phyloP scores from a whole-genome alignment of 208 protist genomes.

The Leishmania tarentolae region DNA sequence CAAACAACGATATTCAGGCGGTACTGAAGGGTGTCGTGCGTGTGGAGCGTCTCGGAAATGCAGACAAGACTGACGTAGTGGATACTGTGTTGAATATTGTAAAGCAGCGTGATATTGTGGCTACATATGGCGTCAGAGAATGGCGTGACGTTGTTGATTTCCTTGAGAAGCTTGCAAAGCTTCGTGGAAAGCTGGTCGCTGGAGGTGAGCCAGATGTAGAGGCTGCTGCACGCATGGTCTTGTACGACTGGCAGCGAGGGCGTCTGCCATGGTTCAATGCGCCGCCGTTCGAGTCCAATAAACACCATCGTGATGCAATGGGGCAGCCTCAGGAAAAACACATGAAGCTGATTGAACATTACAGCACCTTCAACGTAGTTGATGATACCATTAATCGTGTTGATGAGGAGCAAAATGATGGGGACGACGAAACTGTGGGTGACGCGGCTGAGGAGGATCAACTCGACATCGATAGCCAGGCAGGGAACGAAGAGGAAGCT shows the following conservation, averaged over 20 bases:
- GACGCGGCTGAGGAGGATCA: not conserved
- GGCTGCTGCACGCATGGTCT: conserved; percentile 95
- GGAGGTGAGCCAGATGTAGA: conserved; percentile 95
- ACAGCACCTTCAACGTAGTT: conserved; percentile 82
- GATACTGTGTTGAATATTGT: conserved; percentile 94
- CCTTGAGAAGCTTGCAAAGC: conserved; percentile 94
- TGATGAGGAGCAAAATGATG: conserved; percentile 34
- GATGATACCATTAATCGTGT: conserved; percentile 69
- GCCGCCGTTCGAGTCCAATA: conserved; percentile 91
- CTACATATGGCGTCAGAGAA: conserved; percentile 95
- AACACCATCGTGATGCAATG: conserved; percentile 82
- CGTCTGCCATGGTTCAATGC: conserved; percentile 96
- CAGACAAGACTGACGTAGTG: conserved; percentile 95
- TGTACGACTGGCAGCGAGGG: conserved; percentile 98
- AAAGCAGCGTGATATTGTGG: conserved; percentile 95
- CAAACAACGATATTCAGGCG: conserved; percentile 96
- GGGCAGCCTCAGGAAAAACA: conserved; percentile 68
- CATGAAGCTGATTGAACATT: conserved; percentile 91
- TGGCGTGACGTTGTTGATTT: conserved; percentile 97
- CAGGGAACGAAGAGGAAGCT: conserved; percentile 1
- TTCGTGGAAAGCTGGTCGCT: conserved; percentile 94
- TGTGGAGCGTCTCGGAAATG: conserved; percentile 88
- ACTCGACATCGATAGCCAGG: not conserved
- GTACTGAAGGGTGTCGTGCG: conserved; percentile 99
- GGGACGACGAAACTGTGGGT: conserved; percentile 7